phyloP scores from a whole-genome alignment of 495 filamentous ascomycete genomes.

The Pseudomonodictys pantanalensis region DNA sequence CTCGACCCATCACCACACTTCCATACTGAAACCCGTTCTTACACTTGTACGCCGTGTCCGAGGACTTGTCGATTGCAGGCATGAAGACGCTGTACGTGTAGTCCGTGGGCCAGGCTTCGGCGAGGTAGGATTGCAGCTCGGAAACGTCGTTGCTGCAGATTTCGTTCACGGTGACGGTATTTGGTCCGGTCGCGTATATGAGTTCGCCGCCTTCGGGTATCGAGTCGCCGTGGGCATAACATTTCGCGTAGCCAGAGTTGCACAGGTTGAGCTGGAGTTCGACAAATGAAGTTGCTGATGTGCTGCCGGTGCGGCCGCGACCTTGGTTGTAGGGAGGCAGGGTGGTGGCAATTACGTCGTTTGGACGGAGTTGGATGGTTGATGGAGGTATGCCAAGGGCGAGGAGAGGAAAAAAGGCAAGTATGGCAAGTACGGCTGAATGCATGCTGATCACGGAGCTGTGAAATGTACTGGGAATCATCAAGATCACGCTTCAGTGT shows the following conservation, averaged over 20 bases:
- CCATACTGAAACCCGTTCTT: slow-evolving; percentile 14
- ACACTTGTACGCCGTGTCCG: slow-evolving; percentile 5
- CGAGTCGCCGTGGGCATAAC: slow-evolving; percentile 3
- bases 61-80: slow-evolving; percentile 9
- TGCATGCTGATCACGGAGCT: no score
- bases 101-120: slow-evolving; percentile 15
- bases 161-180: slow-evolving; percentile 20
- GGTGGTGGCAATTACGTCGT: background rate
- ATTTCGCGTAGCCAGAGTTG: slow-evolving; percentile 12
- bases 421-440: no score
- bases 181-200: slow-evolving; percentile 12
- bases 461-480: no score
- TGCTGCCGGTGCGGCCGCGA: slow-evolving; percentile 11
- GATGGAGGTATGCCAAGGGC: background rate
- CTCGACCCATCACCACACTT: slow-evolving; percentile 9
- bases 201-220: slow-evolving; percentile 17
- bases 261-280: slow-evolving; percentile 14
- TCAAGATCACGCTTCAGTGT: no score
- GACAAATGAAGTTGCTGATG: slow-evolving; percentile 3
- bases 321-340: background rate
- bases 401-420: background rate
- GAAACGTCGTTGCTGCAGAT: slow-evolving; percentile 10
- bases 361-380: slow-evolving; percentile 4
- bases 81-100: slow-evolving; percentile 21
- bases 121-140: background rate